Percentiles rank a stretch among this genome's conserved stretches.
Conservation (phyloP, 495 filamentous ascomycete species). For the Penicillium steckii region DNA sequence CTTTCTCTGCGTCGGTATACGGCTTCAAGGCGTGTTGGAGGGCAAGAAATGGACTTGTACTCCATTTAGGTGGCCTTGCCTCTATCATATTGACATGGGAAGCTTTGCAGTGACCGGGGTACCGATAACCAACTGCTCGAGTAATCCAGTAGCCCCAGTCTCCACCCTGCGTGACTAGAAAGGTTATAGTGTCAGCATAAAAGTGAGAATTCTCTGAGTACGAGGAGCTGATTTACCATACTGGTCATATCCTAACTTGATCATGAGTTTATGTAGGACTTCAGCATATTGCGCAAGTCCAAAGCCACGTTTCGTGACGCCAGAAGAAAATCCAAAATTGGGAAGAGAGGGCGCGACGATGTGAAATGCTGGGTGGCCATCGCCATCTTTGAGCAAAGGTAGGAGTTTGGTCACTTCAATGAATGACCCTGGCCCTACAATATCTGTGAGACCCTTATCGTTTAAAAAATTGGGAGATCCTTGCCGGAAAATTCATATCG, state of each 20-base stretch:
- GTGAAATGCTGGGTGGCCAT: constrained; percentile 35
- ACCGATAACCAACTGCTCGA: constrained; percentile 53
- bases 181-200: not conserved
- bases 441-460: too few relatives aligned
- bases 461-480: not conserved
- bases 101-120: constrained; percentile 56
- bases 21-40: constrained; percentile 23
- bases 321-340: constrained; percentile 43
- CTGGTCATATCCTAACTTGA: constrained; percentile 59
- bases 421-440: constrained; percentile 40
- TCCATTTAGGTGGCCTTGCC: constrained; percentile 31
- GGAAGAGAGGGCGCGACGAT: constrained; percentile 45
- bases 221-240: constrained; percentile 48
- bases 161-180: constrained; percentile 58
- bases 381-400: constrained; percentile 23
- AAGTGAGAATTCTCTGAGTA: not conserved
- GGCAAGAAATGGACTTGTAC: constrained; percentile 16
- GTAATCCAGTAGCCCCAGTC: constrained; percentile 68
- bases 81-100: constrained; percentile 63
- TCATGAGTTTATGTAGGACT: constrained; percentile 64
- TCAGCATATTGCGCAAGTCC: constrained; percentile 61
- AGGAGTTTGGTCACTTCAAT: constrained; percentile 39
- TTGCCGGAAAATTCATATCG: not conserved
- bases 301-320: constrained; percentile 46
- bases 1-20: constrained; percentile 32